These are phyloP conservation scores for Fonsecaea pugnacius DNA, from an alignment of 2,329 filamentous ascomycete genomes.

Conservation along the genomic window DNA sequence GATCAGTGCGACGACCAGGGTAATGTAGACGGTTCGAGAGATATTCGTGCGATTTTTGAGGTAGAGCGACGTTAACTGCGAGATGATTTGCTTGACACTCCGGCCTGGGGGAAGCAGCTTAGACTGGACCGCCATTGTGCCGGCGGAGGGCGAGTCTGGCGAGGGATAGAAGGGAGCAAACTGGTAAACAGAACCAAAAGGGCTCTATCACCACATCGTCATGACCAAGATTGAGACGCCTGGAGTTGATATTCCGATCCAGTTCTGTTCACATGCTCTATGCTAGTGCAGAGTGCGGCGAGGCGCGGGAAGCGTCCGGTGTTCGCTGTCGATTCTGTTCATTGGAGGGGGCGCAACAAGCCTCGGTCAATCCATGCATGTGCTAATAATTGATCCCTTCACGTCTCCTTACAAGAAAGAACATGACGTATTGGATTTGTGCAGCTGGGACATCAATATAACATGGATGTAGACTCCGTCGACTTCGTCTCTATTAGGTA, in stretches of 20 bases:
- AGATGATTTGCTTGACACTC: conserved; percentile 67
- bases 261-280: conserved; percentile 72
- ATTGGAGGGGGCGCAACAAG: neutral
- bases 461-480: too few relatives aligned
- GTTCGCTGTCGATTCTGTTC: neutral
- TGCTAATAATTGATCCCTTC: neutral
- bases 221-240: neutral
- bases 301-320: conserved; percentile 71
- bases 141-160: neutral
- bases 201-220: conserved; percentile 7
- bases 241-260: neutral
- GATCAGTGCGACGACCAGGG: conserved; percentile 76
- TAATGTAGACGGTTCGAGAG: conserved; percentile 80
- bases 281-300: conserved; percentile 68
- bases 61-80: conserved; percentile 72
- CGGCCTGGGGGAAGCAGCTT: conserved; percentile 67
- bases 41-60: conserved; percentile 79
- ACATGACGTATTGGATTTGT: neutral
- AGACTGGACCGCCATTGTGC: conserved; percentile 72
- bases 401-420: neutral
- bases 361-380: neutral
- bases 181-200: neutral
- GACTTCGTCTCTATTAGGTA: too few relatives aligned
- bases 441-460: neutral
- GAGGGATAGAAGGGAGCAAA: neutral